Base-by-base conservation (phyloP, 108 stramenopile species). In the Nitzschia putrida region DNA sequence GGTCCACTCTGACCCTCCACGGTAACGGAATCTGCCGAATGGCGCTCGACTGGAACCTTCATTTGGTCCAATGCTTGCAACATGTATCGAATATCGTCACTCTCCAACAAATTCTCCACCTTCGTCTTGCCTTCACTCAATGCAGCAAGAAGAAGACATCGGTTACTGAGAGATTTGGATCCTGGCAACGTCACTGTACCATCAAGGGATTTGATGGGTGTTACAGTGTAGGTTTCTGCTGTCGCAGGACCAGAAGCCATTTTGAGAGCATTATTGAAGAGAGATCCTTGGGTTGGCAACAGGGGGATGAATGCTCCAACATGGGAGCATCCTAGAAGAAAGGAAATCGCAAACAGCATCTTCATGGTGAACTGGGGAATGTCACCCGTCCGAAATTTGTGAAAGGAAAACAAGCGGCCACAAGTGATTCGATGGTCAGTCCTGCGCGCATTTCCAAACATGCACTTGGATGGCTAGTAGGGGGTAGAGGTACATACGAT, bases 41-140 rank as follows among this genome's bases (percentile, higher is more conserved):
- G 77, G 20, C 80, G 71, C 37, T 83, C 87, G 0, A 94, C 74
- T 14, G 88, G 86, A 8, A 97, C 96, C 50, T 89, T 68, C 69
- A 97, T 74, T 3, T 76, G 70, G 52, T 93, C 88, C 29, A 98
- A 77, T 4, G 97, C 98, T 13, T 89, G 83, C 12, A 98, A 82
- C 97, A 98, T 97, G 87, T 95, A 95, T n/a, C 81, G 82, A 72
- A 97, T 97, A 81, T 98, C 98, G 59, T 97, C 97, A 64, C 88
- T 89, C 40, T 96, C 95, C 47, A 98, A 73, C 39, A 98, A 80
- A 74, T 98, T 98, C 72, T 90, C 83, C 13, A 89, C 88, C 20
- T 73, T 76, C 23, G 91, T 92, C 14, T 72, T 75, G 0, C 90
- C 94, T 2, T 82, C 79, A 16, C 81, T 85, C 11, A 95, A 61